phyloP scores from a whole-genome alignment of 495 filamentous ascomycete genomes.

The Lentithecium fluviatile region DNA sequence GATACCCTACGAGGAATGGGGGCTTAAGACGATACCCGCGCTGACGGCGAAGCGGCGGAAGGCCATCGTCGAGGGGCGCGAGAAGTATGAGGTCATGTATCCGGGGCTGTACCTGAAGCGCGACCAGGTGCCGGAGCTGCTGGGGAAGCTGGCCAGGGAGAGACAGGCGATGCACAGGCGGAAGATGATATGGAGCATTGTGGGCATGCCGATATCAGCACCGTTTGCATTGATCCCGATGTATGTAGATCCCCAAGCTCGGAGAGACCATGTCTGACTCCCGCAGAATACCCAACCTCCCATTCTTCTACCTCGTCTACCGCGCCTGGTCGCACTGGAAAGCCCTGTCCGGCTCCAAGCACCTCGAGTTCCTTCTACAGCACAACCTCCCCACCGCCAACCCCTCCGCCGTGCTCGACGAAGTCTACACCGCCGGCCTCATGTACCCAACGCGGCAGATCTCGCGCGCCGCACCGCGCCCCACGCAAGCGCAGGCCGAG shows the following conservation, averaged over 20 bases:
- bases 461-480: constrained; percentile 37
- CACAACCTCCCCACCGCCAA: constrained; percentile 63
- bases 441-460: constrained; percentile 39
- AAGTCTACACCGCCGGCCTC: constrained; percentile 59
- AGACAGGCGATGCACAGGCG: constrained; percentile 72
- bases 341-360: constrained; percentile 79
- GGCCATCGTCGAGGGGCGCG: constrained; percentile 61
- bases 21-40: constrained; percentile 88
- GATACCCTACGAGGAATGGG: constrained; percentile 97
- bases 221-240: constrained; percentile 81
- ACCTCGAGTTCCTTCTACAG: constrained; percentile 75
- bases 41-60: constrained; percentile 64
- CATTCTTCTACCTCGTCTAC: constrained; percentile 93
- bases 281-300: constrained; percentile 83
- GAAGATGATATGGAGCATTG: constrained; percentile 74
- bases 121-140: constrained; percentile 57
- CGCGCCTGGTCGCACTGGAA: constrained; percentile 71
- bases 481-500: constrained; percentile 40
- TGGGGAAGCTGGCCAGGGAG: constrained; percentile 71
- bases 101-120: constrained; percentile 66
- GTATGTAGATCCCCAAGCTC: constrained; percentile 52
- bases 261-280: constrained; percentile 2
- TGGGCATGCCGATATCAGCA: constrained; percentile 78
- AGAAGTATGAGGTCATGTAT: constrained; percentile 73
- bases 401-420: constrained; percentile 65